Evolutionary conservation across 441 rosid genomes (phyloP).

Genomic region (Populus hybrid): DNA sequence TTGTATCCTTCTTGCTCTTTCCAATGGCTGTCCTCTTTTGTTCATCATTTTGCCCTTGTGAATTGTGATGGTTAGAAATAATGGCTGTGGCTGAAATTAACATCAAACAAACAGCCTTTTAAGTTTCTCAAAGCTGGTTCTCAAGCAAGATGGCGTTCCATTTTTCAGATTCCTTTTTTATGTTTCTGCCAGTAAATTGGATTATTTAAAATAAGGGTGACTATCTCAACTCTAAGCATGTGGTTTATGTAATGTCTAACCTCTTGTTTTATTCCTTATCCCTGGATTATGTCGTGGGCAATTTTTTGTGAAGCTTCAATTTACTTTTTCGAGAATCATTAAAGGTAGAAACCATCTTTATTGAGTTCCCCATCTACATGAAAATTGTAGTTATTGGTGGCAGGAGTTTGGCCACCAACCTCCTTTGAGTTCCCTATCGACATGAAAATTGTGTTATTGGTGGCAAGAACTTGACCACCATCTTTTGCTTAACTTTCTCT

Average conservation of each 20-base stretch:
- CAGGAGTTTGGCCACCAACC: no score
- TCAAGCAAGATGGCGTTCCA: background rate
- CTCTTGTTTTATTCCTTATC: background rate
- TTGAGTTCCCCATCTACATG: no score
- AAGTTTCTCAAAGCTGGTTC: constrained; percentile 10
- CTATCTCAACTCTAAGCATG: background rate
- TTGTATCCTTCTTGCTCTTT: constrained; percentile 3
- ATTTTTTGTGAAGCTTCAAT: no score
- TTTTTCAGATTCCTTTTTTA: background rate
- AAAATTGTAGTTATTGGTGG: no score
- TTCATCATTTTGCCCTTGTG: constrained; percentile 13
- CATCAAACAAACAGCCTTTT: constrained; percentile 16
- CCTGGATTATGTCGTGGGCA: background rate
- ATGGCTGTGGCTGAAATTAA: constrained; percentile 23
- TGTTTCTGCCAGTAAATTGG: background rate
- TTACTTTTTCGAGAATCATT: no score
- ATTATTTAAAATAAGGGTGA: background rate
- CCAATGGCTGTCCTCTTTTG: constrained; percentile 6
- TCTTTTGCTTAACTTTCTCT: no score
- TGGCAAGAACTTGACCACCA: no score
- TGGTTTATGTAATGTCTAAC: background rate
- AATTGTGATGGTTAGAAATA: constrained; percentile 28
- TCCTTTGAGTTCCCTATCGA: no score
- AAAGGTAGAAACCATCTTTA: no score
- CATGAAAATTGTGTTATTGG: no score